Evolutionary conservation across 331 rosid species (phyloP), one percentile per base, ranked within the genome.

Genomic region (Acacia pycnantha): DNA sequence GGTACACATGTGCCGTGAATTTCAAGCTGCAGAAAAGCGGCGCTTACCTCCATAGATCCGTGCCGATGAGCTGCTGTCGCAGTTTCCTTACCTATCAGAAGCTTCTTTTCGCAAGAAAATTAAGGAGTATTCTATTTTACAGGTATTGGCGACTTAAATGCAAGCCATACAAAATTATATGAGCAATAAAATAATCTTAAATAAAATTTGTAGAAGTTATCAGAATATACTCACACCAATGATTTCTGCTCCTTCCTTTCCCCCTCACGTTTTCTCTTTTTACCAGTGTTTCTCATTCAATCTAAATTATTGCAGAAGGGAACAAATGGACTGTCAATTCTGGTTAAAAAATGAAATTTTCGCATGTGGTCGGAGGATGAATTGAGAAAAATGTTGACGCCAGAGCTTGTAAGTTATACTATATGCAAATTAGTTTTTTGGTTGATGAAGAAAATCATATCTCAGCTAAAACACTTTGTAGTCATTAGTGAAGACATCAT

Each of bases 1-100:
- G 77, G 97, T 93, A 72, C 90, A 93, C 85, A 86, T 92, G 89
- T 94, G 94, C 87, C 94, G 91, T 27, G 98, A 93, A 76, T 95
- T 95, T 81, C 97, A 90, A 80, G 92, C 92, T 74, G 92, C 93
- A 24, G 99, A 95, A 85, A 95, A 95, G 86, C 85, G 92, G 29
- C 86, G 79, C 53, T 74, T 79, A 61, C 79, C 85, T 84, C 97
- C 99, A 15, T 70, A 70, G 61, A 83, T 95, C 68, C 90, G 94
- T 33, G 79, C 87, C 53, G 94, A 92, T 74, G 98, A 87, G 77
- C 84, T 93, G 70, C 91, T 90, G 76, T 91, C 92, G 8, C 97
- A 88, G 82, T 92, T 93, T 88, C 97, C 99, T 67, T 92, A 85
- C 83, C 89, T 88, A 73, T 89, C 99, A 18, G 99, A 95, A 80